These are phyloP conservation scores for Paramecium pentaurelia DNA, from an alignment of 73 alveolate genomes.

Conservation along the genomic window DNA sequence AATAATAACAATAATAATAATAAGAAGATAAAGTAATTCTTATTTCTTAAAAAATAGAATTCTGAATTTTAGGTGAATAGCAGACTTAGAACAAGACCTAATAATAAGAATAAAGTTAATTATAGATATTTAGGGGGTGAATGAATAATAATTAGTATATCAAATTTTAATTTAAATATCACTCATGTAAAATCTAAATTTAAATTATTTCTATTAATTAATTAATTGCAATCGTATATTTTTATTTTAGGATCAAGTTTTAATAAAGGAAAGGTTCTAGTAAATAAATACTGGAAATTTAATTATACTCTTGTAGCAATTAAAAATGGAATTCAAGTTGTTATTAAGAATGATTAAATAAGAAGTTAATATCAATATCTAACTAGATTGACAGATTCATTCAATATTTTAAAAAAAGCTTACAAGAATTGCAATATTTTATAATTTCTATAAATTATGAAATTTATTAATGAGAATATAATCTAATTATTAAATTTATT, in stretches of 20 bases:
- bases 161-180: background rate
- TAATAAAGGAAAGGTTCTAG: too few relatives aligned
- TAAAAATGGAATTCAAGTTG: too few relatives aligned
- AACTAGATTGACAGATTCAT: too few relatives aligned
- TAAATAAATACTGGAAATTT: too few relatives aligned
- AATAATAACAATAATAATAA: background rate
- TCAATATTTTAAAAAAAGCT: too few relatives aligned
- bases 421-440: too few relatives aligned
- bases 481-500: background rate
- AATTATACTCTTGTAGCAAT: too few relatives aligned
- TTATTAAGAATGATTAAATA: too few relatives aligned
- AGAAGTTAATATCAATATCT: too few relatives aligned
- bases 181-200: background rate
- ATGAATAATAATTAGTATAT: background rate
- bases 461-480: background rate
- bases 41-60: background rate
- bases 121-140: background rate
- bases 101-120: background rate
- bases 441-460: too few relatives aligned
- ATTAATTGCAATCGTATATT: too few relatives aligned
- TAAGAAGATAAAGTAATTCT: background rate
- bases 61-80: background rate
- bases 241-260: constrained; percentile 13
- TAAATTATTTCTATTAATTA: background rate
- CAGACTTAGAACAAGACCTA: constrained; percentile 15